A percentile compares a stretch with the other conserved stretches of the same genome.
phyloP scores from a whole-genome alignment of 2,329 filamentous ascomycete species.

The Cercospora sp. region DNA sequence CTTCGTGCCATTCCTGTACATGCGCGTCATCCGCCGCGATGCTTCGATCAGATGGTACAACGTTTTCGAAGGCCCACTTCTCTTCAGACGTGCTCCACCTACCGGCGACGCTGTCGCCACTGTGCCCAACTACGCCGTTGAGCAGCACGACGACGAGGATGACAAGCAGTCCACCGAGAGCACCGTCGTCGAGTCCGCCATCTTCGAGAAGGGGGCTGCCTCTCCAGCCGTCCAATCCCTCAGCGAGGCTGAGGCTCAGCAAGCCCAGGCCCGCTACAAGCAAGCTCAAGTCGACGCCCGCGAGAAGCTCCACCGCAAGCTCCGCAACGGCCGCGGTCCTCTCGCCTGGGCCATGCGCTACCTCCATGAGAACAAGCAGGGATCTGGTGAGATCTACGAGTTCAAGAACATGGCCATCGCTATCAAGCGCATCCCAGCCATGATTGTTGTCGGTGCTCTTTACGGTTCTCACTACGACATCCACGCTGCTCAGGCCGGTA shows the following conservation, averaged over 20 bases:
- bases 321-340: conserved; percentile 63
- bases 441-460: conserved; percentile 61
- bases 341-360: conserved; percentile 82
- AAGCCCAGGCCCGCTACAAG: conserved; percentile 53
- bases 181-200: conserved; percentile 35
- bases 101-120: conserved; percentile 55
- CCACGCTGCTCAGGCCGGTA: conserved; percentile 70
- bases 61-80: conserved; percentile 39
- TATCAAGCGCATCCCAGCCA: conserved; percentile 66
- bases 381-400: conserved; percentile 73
- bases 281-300: conserved; percentile 60
- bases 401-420: conserved; percentile 65
- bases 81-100: conserved; percentile 54
- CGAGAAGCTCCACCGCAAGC: conserved; percentile 61
- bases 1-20: conserved; percentile 41
- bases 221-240: conserved; percentile 33
- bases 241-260: conserved; percentile 31
- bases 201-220: conserved; percentile 37
- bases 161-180: conserved; percentile 39
- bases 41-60: conserved; percentile 37
- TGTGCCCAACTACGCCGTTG: conserved; percentile 75
- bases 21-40: conserved; percentile 38
- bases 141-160: conserved; percentile 64
- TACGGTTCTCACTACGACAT: conserved; percentile 84
- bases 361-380: conserved; percentile 72